Percentiles rank a stretch among this genome's conserved stretches.
phyloP scores from a whole-genome alignment of 2,329 filamentous ascomycete species.

The Zasmidium angulare region DNA sequence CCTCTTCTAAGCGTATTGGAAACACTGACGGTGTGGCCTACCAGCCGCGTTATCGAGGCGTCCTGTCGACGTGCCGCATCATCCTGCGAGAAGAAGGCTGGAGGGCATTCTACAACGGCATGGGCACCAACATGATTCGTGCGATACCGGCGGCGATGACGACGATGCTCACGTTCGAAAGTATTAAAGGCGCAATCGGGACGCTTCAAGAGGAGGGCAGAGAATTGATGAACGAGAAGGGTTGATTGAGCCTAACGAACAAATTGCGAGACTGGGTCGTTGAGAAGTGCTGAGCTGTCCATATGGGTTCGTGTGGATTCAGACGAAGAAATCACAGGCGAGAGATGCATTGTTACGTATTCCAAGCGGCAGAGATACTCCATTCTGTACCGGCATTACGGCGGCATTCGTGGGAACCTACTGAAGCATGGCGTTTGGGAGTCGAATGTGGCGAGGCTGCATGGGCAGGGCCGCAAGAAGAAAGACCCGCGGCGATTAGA shows the following conservation, averaged over 20 bases:
- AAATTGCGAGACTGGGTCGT: not conserved
- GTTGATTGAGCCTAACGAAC: not conserved
- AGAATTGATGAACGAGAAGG: conserved; percentile 22
- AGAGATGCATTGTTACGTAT: conserved; percentile 2
- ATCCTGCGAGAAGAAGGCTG: conserved; percentile 92
- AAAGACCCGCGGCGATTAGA: not conserved
- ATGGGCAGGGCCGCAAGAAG: not conserved
- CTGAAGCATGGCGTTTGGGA: conserved; percentile 9
- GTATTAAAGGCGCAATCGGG: conserved; percentile 57
- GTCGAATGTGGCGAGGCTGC: not conserved
- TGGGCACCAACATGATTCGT: conserved; percentile 96
- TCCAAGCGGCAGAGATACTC: conserved; percentile 5
- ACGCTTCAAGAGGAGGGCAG: conserved; percentile 55
- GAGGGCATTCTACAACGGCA: conserved; percentile 93
- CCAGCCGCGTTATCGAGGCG: conserved; percentile 67
- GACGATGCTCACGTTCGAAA: conserved; percentile 97
- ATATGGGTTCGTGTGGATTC: conserved; percentile 4
- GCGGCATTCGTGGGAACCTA: conserved; percentile 4
- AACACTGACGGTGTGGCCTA: conserved; percentile 57
- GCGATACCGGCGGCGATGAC: conserved; percentile 94
- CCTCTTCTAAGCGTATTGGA: conserved; percentile 34
- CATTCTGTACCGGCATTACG: not conserved
- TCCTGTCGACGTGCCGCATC: conserved; percentile 76
- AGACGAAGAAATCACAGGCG: not conserved
- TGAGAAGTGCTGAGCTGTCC: conserved; percentile 4